Base-by-base conservation (phyloP, 1,284 basidiomycete genomes). In the Afroboletus lepidellus region DNA sequence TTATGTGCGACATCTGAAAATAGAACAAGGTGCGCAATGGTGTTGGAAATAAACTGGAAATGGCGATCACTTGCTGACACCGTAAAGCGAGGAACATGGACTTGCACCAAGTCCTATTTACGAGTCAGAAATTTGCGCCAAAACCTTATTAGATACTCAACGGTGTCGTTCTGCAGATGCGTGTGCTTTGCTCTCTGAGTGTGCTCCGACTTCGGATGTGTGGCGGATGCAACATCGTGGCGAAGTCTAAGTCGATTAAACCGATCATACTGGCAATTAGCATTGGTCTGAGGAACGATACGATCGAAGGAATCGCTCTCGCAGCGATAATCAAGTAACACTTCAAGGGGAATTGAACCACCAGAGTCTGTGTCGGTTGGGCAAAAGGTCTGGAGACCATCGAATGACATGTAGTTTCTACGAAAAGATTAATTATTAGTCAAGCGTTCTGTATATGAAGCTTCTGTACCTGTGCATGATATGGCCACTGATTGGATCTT, bases 191-290 rank as follows among this genome's bases (percentile, higher is more conserved):
- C 70, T 46, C 66, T 70, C 47, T 60, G 59, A n/a, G 63, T 58
- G 43, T 74, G 66, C 33, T 70, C 61, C 32, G 69, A 65, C 33
- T 57, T 67, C 8, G 70, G 43, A 57, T 69, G 69, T 55, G 72
- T 55, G 55, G 77, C 71, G 48, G 81, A 78, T 36, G 82, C 81
- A 7, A 83, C 73, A 54, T 83, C 85, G 62, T 87, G 92, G 38
- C 89, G 84, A 46, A 97, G 74, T 25, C 94, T 85, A 12, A 96
- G 79, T 42, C 89, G 84, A 69, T 99, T 98, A 77, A 98, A 98
- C 69, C 92, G 94, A 77, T 99, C 96, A 66, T 95, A 92, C 49
- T 88, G 85, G 59, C 97, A 80, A 2, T 80, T 85, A 5, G 92
- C 92, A 58, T 93, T 86, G 0, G 94, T 94, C 67, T 93, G 90